Conservation (phyloP, 805 yeast genomes). For the Candida montana region DNA sequence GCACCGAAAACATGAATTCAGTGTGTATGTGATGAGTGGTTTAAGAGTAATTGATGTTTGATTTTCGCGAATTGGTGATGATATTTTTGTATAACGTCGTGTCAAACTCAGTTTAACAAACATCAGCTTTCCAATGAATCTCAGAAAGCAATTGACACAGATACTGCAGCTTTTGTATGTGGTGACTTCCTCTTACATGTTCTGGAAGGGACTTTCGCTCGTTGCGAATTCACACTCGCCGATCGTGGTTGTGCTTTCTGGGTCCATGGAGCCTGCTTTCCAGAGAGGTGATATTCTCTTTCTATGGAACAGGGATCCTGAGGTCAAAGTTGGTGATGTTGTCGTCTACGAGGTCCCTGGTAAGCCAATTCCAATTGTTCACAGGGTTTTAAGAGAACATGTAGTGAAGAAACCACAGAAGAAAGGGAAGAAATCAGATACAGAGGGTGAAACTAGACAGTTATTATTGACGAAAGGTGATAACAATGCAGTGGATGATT, state of each 20-base stretch:
- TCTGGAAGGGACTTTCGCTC: constrained; percentile 80
- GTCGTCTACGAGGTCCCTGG: constrained; percentile 86
- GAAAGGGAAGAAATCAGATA: constrained; percentile 88
- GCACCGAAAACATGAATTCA: not conserved
- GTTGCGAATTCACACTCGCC: constrained; percentile 85
- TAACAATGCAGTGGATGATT: constrained; percentile 88
- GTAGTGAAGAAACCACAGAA: constrained; percentile 52
- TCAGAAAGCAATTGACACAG: constrained; percentile 59
- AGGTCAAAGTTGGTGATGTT: constrained; percentile 78
- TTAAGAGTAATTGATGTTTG: no score
- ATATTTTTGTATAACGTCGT: no score
- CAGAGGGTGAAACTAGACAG: constrained; percentile 52
- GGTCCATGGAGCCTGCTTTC: constrained; percentile 99
- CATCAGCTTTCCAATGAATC: constrained; percentile 46
- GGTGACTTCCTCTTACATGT: constrained; percentile 82
- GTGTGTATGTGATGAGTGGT: no score
- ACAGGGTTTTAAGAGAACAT: constrained; percentile 87
- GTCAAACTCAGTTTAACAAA: no score
- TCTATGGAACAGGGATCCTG: constrained; percentile 76
- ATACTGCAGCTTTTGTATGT: constrained; percentile 71
- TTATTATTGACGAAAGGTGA: constrained; percentile 90
- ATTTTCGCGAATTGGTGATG: not conserved
- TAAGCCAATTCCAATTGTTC: constrained; percentile 91
- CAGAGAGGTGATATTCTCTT: constrained; percentile 94
- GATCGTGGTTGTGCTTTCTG: constrained; percentile 92